phyloP scores from a whole-genome alignment of 495 filamentous ascomycete species.

The Aspergillus baeticus region DNA sequence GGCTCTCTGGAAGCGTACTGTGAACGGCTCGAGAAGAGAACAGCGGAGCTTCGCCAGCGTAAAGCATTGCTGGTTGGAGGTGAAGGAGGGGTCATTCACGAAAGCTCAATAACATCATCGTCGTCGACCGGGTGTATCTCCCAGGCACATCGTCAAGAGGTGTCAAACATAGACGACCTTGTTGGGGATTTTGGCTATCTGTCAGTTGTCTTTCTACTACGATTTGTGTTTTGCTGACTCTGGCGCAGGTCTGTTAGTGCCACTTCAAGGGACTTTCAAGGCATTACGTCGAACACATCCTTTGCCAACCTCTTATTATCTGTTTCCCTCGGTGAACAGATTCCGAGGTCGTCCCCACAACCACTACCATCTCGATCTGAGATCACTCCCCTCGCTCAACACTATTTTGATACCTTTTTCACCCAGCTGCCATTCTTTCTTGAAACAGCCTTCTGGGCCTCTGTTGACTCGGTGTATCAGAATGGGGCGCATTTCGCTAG shows the following conservation, averaged over 20 bases:
- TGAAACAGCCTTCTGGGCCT: slow-evolving; percentile 69
- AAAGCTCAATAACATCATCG: slow-evolving; percentile 47
- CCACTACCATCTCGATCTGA: slow-evolving; percentile 64
- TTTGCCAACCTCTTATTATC: slow-evolving; percentile 81
- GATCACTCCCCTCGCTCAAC: slow-evolving; percentile 65
- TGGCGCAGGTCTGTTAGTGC: slow-evolving; percentile 77
- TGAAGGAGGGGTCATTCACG: slow-evolving; percentile 56
- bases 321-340: slow-evolving; percentile 62
- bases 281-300: slow-evolving; percentile 78
- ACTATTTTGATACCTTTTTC: slow-evolving; percentile 81
- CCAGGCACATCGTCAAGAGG: slow-evolving; percentile 51
- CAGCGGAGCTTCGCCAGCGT: slow-evolving; percentile 55
- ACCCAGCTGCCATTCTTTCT: slow-evolving; percentile 76
- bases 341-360: slow-evolving; percentile 56
- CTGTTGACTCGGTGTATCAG: slow-evolving; percentile 77
- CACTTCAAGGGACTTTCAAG: slow-evolving; percentile 86
- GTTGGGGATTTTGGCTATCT: slow-evolving; percentile 81
- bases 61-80: slow-evolving; percentile 60
- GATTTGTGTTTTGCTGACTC: slow-evolving; percentile 5
- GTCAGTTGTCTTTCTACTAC: slow-evolving; percentile 38
- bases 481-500: slow-evolving; percentile 58
- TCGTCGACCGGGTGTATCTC: slow-evolving; percentile 39
- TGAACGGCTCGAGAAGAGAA: slow-evolving; percentile 76
- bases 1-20: slow-evolving; percentile 85
- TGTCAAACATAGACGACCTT: slow-evolving; percentile 74